Evolutionary conservation across 306 rosid genomes (phyloP).

Genomic region (Sechiopsis laciniata): DNA sequence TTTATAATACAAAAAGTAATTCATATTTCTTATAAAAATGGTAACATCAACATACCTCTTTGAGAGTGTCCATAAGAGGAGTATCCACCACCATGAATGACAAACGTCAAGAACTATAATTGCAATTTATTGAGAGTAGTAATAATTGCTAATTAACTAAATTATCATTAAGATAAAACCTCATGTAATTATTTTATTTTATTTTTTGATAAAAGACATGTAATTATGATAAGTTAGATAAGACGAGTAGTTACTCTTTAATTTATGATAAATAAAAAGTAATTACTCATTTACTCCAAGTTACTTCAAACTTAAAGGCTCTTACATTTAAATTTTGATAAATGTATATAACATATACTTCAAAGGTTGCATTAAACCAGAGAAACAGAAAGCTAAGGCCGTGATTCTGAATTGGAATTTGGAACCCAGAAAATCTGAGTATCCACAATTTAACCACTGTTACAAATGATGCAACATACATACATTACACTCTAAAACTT

Average conservation of each 20-base stretch:
- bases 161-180: not conserved
- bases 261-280: not conserved
- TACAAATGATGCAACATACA: not conserved
- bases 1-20: too few relatives aligned
- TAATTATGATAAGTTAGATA: not conserved
- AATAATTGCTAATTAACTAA: not conserved
- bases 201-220: too few relatives aligned
- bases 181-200: not conserved
- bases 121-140: not conserved
- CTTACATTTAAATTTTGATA: too few relatives aligned
- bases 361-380: not conserved
- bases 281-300: not conserved
- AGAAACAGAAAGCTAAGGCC: not conserved
- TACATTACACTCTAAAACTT: conserved; percentile 1
- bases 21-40: too few relatives aligned
- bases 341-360: too few relatives aligned
- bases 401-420: not conserved
- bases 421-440: not conserved
- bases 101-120: too few relatives aligned
- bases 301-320: not conserved
- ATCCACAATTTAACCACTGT: not conserved
- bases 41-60: too few relatives aligned
- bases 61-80: too few relatives aligned
- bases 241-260: not conserved
- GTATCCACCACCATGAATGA: too few relatives aligned